phyloP scores from a whole-genome alignment of 495 filamentous ascomycete genomes.

The Pseudevernia furfuracea region DNA sequence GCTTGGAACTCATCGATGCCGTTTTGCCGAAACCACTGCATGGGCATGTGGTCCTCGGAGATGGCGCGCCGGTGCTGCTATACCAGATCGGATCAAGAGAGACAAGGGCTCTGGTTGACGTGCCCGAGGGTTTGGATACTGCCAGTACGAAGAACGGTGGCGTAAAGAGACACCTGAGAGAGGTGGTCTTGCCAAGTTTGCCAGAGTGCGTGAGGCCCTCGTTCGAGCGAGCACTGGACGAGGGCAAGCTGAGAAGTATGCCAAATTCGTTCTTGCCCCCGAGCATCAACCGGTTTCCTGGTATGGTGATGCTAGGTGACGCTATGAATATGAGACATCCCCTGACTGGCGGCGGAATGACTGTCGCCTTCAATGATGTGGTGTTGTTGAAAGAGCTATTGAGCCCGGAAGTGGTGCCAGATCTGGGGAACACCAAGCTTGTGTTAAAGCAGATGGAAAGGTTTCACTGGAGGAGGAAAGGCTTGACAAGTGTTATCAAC shows the following conservation, averaged over 20 bases:
- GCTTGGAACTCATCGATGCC: conserved; percentile 82
- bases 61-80: conserved; percentile 72
- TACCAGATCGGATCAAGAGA: conserved; percentile 97
- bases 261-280: conserved; percentile 89
- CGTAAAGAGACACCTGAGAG: conserved; percentile 70
- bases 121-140: conserved; percentile 71
- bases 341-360: conserved; percentile 92
- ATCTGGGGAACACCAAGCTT: conserved; percentile 54
- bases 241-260: conserved; percentile 70
- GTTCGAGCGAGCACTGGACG: conserved; percentile 67
- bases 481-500: conserved; percentile 79
- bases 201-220: conserved; percentile 64
- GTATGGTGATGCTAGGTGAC: conserved; percentile 78
- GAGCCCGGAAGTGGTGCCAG: conserved; percentile 55
- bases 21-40: conserved; percentile 61
- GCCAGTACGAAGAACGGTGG: conserved; percentile 66
- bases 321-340: conserved; percentile 97
- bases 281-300: conserved; percentile 58
- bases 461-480: conserved; percentile 87
- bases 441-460: conserved; percentile 60
- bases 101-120: conserved; percentile 81
- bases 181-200: conserved; percentile 68
- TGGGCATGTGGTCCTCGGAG: conserved; percentile 83
- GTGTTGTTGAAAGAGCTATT: conserved; percentile 66
- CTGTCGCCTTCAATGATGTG: conserved; percentile 84